Conservation (phyloP, 31 red algal species). For the Bonnemaisonia californica region DNA sequence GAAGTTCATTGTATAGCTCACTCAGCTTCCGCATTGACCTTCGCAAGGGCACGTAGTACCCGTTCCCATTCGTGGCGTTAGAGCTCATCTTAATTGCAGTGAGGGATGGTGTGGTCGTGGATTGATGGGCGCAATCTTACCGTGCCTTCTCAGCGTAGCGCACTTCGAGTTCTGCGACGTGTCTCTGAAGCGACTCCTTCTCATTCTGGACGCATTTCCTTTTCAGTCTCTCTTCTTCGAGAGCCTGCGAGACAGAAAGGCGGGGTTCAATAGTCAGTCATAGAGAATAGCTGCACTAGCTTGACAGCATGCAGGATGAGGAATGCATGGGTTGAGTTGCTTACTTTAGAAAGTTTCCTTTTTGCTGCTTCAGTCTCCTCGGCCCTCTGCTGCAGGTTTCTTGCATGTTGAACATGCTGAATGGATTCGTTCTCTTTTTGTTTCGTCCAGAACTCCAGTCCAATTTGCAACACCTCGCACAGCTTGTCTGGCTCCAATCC, state of each 20-base stretch:
- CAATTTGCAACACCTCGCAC: conserved; percentile 41
- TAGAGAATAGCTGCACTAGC: no score
- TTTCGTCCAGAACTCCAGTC: conserved; percentile 63
- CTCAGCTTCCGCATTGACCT: conserved; percentile 64
- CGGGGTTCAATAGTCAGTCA: conserved; percentile 6
- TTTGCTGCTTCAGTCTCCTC: conserved; percentile 41
- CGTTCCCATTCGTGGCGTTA: no score
- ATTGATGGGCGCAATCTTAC: conserved; percentile 15
- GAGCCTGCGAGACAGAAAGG: conserved; percentile 3
- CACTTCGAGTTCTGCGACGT: conserved; percentile 54
- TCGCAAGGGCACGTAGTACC: no score
- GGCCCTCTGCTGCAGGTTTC: neutral
- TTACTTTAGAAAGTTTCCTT: conserved; percentile 43
- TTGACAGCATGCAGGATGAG: no score
- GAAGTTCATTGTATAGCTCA: conserved; percentile 64
- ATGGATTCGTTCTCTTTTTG: conserved; percentile 56
- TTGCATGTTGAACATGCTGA: conserved; percentile 36
- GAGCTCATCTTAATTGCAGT: no score
- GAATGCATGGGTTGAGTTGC: neutral
- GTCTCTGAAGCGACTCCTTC: conserved; percentile 44
- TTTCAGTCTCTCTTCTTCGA: conserved; percentile 48
- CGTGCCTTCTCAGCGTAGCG: conserved; percentile 54
- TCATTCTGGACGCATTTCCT: conserved; percentile 51
- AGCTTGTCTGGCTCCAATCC: conserved; percentile 60
- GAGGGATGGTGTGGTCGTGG: no score